A percentile compares a stretch with the other conserved stretches of the same genome.
Evolutionary conservation across 2,329 filamentous ascomycete species (phyloP).

Genomic region (Atkinsonella texensis): DNA sequence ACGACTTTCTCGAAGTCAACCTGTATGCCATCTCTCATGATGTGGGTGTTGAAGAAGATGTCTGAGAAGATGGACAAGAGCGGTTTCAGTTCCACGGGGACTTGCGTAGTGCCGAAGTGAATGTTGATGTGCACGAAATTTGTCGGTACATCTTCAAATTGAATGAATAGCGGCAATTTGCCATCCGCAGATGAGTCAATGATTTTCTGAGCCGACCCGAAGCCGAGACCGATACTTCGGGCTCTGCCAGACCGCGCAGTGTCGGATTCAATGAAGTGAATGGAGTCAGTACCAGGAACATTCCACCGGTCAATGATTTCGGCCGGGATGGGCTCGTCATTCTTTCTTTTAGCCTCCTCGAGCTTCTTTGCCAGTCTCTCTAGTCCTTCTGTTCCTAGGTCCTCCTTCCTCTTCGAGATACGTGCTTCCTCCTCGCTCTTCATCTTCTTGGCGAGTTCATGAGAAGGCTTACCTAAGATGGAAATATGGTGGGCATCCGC

Average conservation of each 20-base stretch:
- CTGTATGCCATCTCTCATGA: constrained; percentile 61
- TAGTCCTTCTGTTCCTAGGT: constrained; percentile 72
- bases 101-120: constrained; percentile 62
- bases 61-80: constrained; percentile 74
- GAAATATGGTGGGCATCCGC: constrained; percentile 77
- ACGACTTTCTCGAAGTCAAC: constrained; percentile 89
- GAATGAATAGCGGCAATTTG: constrained; percentile 73
- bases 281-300: constrained; percentile 77
- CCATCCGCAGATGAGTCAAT: constrained; percentile 56
- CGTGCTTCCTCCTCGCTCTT: constrained; percentile 72
- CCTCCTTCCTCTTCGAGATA: constrained; percentile 64
- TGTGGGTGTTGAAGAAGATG: constrained; percentile 90
- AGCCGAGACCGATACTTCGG: constrained; percentile 51
- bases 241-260: constrained; percentile 77
- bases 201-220: constrained; percentile 60
- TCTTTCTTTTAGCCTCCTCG: constrained; percentile 74
- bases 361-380: constrained; percentile 62
- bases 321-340: constrained; percentile 74
- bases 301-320: constrained; percentile 70
- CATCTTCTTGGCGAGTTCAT: constrained; percentile 64
- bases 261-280: constrained; percentile 83
- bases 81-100: constrained; percentile 76
- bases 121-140: constrained; percentile 83
- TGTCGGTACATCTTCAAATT: constrained; percentile 88
- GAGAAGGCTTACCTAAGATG: constrained; percentile 76